These are phyloP conservation scores for Citrus sinensis DNA, from an alignment of 345 rosid genomes.

Conservation along the genomic window DVS_A1.0 CM039169.1:5725001-5725500, in stretches of 20 bases:
- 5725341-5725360: not conserved
- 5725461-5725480: not conserved
- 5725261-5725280: not conserved
- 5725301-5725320: not conserved
- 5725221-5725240: not conserved
- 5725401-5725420: not conserved
- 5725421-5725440: not conserved
- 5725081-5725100: not conserved
- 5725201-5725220: not conserved
- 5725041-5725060: not conserved
- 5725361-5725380: not conserved
- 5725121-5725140: not conserved
- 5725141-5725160: not conserved
- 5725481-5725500: not conserved
- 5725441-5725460: not conserved
- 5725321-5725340: not conserved
- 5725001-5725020: conserved; percentile 1
- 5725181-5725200: not conserved
- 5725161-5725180: not conserved
- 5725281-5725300: not conserved
- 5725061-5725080: not conserved
- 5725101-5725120: not conserved
- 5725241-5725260: not conserved
- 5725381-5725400: not conserved
- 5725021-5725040: not conserved